Evolutionary conservation across 2,329 filamentous ascomycete species (phyloP).

Genomic region (Emergomyces orientalis): DNA sequence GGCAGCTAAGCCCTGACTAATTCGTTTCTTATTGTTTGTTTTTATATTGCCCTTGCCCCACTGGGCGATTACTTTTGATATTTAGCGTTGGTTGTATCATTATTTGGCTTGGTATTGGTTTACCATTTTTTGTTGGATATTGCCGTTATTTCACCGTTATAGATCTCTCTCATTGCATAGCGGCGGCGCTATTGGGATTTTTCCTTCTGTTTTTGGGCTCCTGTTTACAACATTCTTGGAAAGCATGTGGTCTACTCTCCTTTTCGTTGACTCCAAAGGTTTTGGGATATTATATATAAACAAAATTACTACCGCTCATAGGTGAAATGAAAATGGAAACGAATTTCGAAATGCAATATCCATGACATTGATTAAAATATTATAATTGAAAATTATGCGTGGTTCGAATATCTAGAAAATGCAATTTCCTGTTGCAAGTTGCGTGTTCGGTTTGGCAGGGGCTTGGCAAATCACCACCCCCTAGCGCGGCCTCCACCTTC

Average conservation of each 20-base stretch:
- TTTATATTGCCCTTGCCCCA: neutral
- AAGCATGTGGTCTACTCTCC: too few relatives aligned
- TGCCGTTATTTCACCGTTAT: neutral
- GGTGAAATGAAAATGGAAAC: neutral
- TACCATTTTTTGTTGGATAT: neutral
- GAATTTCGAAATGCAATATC: neutral
- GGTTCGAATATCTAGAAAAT: neutral
- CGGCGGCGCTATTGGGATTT: neutral
- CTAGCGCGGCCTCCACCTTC: neutral
- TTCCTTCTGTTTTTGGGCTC: neutral
- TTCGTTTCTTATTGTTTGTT: neutral
- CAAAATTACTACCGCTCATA: neutral
- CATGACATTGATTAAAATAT: neutral
- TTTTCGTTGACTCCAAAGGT: neutral
- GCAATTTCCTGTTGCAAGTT: too few relatives aligned
- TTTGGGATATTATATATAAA: neutral
- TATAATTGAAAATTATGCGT: neutral
- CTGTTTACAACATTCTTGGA: conserved; percentile 1
- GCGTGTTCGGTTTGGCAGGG: neutral
- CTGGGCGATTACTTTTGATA: neutral
- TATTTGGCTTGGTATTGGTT: neutral
- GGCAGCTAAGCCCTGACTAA: neutral
- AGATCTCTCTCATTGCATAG: conserved; percentile 7
- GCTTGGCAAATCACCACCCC: neutral
- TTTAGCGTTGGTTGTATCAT: conserved; percentile 1